Base-by-base conservation (phyloP, 208 protist genomes). In the Borovskyia barvae region DNA sequence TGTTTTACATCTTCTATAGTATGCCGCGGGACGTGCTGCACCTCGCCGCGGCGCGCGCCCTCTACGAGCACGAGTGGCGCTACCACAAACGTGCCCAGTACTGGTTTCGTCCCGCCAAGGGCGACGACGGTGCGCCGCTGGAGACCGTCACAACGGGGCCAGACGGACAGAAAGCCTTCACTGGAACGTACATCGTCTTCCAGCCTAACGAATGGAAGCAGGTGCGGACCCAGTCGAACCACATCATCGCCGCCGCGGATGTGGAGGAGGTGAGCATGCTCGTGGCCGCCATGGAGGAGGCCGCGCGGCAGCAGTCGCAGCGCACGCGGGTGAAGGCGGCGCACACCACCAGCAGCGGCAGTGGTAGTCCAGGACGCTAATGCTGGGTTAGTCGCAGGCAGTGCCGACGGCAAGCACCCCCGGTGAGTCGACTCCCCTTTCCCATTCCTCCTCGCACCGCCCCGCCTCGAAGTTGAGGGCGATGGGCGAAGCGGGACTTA, bases 1-100 rank as follows among this genome's bases (percentile, higher is more conserved):
- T 99, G 15, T 97, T 99, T 47, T 99, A 99, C 72, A 98, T 99
- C 51, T 99, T 99, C 69, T 99, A 99, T 72, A 88, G 86, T 48
- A 98, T 99, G 97, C 97, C 97, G 17, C 70, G 96, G 6, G 98
- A 99, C 64, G 84, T 97, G 33, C 77, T 99, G 20, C 97, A 99
- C 70, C 56, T 98, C 4, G 88, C 89, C 28, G 97, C 95, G 3
- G 96, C 97, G 7, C 69, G 78, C 0, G 94, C 97, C 25, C 64
- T 99, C 28, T 90, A 92, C 67, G 90, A 95, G 40, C 77, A 94
- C 3, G 76, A 90, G 25, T 99, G 97, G 97, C 77, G 68, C 40
- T 97, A 87, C 57, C 62, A 95, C 85, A 92, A 87, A 68, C 63
- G 63, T 11, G 70, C 64, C 15, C 84, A 82, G 52, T 69, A 85